Conservation (phyloP, 257 asterid species). For the Knoxia roxburghii region DNA sequence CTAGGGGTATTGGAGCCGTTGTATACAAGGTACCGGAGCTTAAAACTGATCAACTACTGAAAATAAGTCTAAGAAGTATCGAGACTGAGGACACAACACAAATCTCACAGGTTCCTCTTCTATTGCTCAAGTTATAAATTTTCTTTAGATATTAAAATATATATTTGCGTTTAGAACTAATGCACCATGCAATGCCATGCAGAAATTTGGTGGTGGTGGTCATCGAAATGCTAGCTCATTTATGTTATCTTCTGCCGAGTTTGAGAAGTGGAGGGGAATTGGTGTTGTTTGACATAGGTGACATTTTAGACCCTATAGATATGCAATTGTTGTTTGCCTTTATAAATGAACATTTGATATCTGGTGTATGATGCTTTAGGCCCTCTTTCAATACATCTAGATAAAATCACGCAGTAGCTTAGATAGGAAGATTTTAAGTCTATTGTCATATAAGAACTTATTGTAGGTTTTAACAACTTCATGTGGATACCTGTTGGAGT, state of each 20-base stretch:
- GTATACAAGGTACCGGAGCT: constrained; percentile 78
- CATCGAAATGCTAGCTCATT: constrained; percentile 82
- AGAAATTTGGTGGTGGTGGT: constrained; percentile 85
- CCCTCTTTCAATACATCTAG: background rate
- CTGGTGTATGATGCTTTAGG: background rate
- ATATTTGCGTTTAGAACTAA: constrained; percentile 13
- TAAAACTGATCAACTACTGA: constrained; percentile 49
- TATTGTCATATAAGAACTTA: no score
- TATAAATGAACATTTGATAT: background rate
- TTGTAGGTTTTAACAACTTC: background rate
- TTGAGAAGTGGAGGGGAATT: constrained; percentile 56
- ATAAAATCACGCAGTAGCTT: background rate
- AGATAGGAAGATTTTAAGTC: background rate
- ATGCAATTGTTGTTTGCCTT: background rate
- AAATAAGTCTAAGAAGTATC: constrained; percentile 79
- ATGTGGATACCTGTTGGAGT: background rate
- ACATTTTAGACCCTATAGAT: background rate
- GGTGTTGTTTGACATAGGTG: background rate
- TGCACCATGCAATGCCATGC: constrained; percentile 18
- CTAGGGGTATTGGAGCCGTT: constrained; percentile 84
- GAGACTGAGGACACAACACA: constrained; percentile 65
- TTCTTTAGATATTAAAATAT: constrained; percentile 4
- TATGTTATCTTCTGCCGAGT: constrained; percentile 43
- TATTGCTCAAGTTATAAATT: constrained; percentile 4
- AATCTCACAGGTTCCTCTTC: constrained; percentile 61